Evolutionary conservation across 2,329 filamentous ascomycete genomes (phyloP), one percentile per base, ranked within the genome.

Genomic region (Hypoxylon sp.): DNA sequence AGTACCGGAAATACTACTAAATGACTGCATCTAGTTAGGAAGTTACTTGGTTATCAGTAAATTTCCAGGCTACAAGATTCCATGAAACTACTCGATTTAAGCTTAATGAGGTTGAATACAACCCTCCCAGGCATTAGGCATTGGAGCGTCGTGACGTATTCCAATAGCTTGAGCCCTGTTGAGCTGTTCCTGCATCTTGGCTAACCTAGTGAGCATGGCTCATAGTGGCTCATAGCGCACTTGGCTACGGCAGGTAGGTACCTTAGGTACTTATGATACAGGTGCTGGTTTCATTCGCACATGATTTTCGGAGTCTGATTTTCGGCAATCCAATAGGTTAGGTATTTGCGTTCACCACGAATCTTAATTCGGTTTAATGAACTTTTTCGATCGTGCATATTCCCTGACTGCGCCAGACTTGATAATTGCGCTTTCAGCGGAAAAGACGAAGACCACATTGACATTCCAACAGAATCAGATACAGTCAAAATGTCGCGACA

Each of bases 181-280:
- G 50, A 61, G 64, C 47, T 67, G 64, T 67, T 64, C 64, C 64
- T 67, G 64, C 64, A 28, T 67, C 50, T 22, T 13, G 17, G n/a
- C 34, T 34, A 8, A 19, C 41, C 13, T 26, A 26, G 24, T 7
- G 4, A 26, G 24, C 7, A 26, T 26, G 24, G 24, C 24, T 26
- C 24, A 26, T 26, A 26, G n/a, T 22, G 22, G 41, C 22, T 13
- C 11, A 24, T 11, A 26, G 41, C 20, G 6, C 4, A 19, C 19
- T 26, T 26, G 19, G 41, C 44, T 24, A 13, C 44, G 44, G 44
- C 17, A 47, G 28, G 44, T 22, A 47, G 13, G 32, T 34, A 34
- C 7, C 19, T 26, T 4, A 26, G 19, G n/a, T 52, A n/a, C n/a
- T n/a, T n/a, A 26, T 20, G 43, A 24, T 26, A 24, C 10, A 26